Conservation (phyloP, 106 monocot species). For the Xerophyta viscosa region DNA sequence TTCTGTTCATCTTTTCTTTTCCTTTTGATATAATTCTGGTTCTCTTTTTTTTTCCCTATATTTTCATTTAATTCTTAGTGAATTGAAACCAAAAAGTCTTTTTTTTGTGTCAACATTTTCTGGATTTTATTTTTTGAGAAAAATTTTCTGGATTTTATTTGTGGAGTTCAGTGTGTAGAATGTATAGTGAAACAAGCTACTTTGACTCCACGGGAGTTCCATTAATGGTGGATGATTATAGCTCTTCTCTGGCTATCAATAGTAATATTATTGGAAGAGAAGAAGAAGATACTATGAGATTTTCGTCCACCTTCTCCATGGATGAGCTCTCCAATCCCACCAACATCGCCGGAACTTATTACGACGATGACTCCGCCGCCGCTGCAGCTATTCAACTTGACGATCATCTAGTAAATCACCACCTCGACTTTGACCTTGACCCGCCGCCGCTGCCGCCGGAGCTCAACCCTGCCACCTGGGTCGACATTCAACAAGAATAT, state of each 20-base stretch:
- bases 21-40: too few species aligned
- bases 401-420: too few species aligned
- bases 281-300: constrained; percentile 1
- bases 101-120: too few species aligned
- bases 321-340: constrained; percentile 21
- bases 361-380: too few species aligned
- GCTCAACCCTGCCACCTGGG: constrained; percentile 24
- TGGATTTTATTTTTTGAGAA: too few species aligned
- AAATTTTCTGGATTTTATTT: too few species aligned
- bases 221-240: constrained; percentile 13
- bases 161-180: not conserved
- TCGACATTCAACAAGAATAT: not conserved
- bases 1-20: too few species aligned
- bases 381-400: too few species aligned
- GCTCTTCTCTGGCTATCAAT: constrained; percentile 17
- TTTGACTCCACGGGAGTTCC: not conserved
- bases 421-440: constrained; percentile 23
- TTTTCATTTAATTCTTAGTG: too few species aligned
- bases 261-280: constrained; percentile 8
- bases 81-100: too few species aligned
- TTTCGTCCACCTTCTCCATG: constrained; percentile 21
- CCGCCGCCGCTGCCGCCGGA: too few species aligned
- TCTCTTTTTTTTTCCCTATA: too few species aligned
- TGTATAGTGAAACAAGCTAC: not conserved
- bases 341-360: not conserved